Evolutionary conservation across 495 filamentous ascomycete species (phyloP).

Genomic region (Pseudoneurospora amorphoporcata): DNA sequence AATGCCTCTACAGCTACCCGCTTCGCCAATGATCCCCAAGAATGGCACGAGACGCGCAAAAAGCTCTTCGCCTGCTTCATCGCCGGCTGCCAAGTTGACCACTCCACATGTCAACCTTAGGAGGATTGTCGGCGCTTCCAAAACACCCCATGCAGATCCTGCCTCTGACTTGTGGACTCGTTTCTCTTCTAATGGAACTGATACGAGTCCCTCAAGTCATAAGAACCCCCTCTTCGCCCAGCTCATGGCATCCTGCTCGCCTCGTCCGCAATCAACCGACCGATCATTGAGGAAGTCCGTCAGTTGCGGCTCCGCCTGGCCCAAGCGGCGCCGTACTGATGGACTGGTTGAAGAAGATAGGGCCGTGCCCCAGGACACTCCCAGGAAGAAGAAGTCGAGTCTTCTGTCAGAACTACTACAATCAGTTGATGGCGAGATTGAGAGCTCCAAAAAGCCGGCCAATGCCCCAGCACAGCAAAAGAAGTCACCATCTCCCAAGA

Average conservation of each 20-base stretch:
- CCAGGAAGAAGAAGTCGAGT: conserved; percentile 38
- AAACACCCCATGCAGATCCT: conserved; percentile 73
- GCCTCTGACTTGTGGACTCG: conserved; percentile 80
- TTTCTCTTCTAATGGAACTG: conserved; percentile 40
- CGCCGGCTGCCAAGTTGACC: conserved; percentile 36
- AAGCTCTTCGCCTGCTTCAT: conserved; percentile 73
- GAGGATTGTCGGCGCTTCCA: conserved; percentile 45
- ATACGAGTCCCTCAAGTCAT: conserved; percentile 24
- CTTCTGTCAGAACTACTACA: conserved; percentile 35
- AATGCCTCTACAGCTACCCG: conserved; percentile 9
- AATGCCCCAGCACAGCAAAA: conserved; percentile 10
- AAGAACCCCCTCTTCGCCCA: conserved; percentile 46
- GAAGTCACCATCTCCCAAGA: conserved; percentile 24
- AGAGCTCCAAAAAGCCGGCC: conserved; percentile 15
- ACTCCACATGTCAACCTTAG: conserved; percentile 34
- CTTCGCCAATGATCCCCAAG: conserved; percentile 37
- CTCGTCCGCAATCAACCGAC: conserved; percentile 45
- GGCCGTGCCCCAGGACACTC: conserved; percentile 3
- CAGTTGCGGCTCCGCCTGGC: conserved; percentile 65
- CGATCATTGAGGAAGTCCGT: conserved; percentile 52
- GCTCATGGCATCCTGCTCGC: conserved; percentile 59
- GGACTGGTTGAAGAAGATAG: conserved; percentile 11
- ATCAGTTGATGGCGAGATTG: conserved; percentile 31
- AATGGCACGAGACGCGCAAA: conserved; percentile 59
- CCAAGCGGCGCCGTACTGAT: conserved; percentile 45